phyloP scores from a whole-genome alignment of 441 rosid genomes.

The Breynia disticha region DNA sequence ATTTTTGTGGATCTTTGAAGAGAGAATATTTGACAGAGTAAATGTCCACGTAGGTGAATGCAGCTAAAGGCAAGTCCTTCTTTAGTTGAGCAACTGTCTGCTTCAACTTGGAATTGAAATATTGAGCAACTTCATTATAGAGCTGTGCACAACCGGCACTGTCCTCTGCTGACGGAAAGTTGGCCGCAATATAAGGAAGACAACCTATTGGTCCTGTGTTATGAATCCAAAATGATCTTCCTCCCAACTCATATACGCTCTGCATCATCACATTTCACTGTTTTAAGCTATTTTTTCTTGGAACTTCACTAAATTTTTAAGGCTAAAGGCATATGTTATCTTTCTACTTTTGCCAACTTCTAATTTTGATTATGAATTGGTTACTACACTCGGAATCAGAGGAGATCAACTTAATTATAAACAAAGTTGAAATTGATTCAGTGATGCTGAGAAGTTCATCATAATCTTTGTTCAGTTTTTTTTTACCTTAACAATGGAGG shows the following conservation, averaged over 20 bases:
- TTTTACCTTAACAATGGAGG: constrained; percentile 22
- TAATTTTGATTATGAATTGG: too few species aligned
- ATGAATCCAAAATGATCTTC: constrained; percentile 36
- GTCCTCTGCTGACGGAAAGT: constrained; percentile 21
- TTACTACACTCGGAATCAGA: too few species aligned
- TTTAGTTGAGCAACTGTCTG: constrained; percentile 24
- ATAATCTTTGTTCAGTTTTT: too few species aligned
- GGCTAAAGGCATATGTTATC: not conserved
- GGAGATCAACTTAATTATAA: too few species aligned
- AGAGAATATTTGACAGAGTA: constrained; percentile 36
- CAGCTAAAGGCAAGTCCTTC: constrained; percentile 21
- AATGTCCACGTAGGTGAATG: constrained; percentile 29
- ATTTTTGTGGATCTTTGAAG: constrained; percentile 19
- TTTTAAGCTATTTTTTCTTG: not conserved
- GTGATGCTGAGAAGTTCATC: not conserved
- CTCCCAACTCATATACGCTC: constrained; percentile 30
- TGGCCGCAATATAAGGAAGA: constrained; percentile 19
- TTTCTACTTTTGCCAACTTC: not conserved
- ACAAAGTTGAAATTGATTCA: not conserved
- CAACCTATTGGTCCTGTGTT: constrained; percentile 42
- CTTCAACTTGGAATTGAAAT: constrained; percentile 25
- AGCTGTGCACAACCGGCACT: constrained; percentile 29
- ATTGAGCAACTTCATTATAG: constrained; percentile 27
- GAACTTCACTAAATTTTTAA: not conserved
- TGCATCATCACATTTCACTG: constrained; percentile 8